A percentile compares a stretch with the other conserved stretches of the same genome.
Evolutionary conservation across 1,284 basidiomycete genomes (phyloP).

Genomic region (Hymenochaete sp.): DNA sequence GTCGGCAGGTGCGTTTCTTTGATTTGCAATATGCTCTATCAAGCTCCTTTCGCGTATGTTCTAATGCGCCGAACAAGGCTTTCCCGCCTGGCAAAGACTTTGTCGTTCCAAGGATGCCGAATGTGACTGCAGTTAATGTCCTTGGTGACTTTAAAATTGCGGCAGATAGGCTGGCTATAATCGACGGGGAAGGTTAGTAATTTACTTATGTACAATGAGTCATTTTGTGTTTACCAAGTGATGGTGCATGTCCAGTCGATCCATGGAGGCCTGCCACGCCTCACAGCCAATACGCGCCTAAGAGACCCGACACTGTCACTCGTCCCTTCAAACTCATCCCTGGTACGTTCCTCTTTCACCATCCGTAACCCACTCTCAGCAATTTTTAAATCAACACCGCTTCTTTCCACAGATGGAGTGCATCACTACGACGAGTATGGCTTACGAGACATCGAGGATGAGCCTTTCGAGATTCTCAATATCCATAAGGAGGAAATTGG

Average conservation of each 20-base stretch:
- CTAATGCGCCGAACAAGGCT: constrained; percentile 36
- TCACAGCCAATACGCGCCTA: constrained; percentile 68
- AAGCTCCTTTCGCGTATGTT: too few species aligned
- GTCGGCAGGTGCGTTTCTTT: constrained; percentile 48
- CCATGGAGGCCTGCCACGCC: constrained; percentile 88
- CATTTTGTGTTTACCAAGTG: not conserved
- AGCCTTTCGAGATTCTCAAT: constrained; percentile 72
- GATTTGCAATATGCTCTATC: too few species aligned
- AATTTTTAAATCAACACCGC: not conserved
- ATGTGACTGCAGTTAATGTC: constrained; percentile 71
- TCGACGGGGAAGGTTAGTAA: constrained; percentile 68
- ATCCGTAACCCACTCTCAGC: constrained; percentile 1
- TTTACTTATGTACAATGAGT: not conserved
- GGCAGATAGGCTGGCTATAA: constrained; percentile 73
- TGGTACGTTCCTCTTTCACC: constrained; percentile 38
- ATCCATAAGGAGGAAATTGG: constrained; percentile 76
- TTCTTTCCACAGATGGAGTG: constrained; percentile 52
- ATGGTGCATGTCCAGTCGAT: constrained; percentile 46
- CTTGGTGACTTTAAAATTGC: constrained; percentile 73
- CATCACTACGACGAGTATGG: constrained; percentile 93
- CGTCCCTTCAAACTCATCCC: constrained; percentile 85
- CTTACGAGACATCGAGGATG: constrained; percentile 49
- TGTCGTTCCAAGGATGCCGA: constrained; percentile 61
- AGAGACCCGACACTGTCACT: constrained; percentile 61
- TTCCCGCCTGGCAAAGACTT: constrained; percentile 75